phyloP scores from a whole-genome alignment of 225 moss, liverwort and hornwort genomes.

The Pseudisothecium myosuroides region DNA sequence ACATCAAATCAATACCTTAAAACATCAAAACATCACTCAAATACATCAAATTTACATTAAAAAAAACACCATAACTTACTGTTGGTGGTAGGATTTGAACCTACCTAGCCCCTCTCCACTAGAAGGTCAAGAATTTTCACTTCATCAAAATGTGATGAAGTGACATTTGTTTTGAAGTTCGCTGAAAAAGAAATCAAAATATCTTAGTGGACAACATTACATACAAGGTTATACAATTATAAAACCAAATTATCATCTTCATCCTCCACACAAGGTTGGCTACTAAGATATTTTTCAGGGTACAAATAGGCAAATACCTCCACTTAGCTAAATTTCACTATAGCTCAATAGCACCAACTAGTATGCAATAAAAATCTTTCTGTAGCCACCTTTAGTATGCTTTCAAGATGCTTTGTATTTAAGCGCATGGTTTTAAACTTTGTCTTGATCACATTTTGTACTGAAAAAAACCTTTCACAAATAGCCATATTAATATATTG shows the following conservation, averaged over 20 bases:
- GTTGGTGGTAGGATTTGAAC: rapidly evolving
- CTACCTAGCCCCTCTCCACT: background rate
- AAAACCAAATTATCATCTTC: background rate
- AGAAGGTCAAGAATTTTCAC: background rate
- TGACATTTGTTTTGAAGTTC: background rate
- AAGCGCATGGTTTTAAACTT: rapidly evolving
- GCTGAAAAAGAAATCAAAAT: background rate
- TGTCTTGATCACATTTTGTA: background rate
- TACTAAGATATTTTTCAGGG: background rate
- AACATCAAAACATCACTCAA: background rate
- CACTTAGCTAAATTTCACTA: background rate
- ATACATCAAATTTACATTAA: background rate
- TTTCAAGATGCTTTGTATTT: background rate
- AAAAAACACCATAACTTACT: background rate
- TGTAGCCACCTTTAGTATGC: background rate
- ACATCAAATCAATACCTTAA: background rate
- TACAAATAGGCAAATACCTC: background rate
- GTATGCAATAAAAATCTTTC: background rate
- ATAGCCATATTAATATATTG: rapidly evolving
- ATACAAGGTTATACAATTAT: background rate
- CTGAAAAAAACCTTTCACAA: background rate
- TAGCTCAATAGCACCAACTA: background rate
- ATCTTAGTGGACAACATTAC: background rate
- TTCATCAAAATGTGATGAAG: background rate
- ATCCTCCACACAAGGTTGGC: background rate